Evolutionary conservation across 1,139 yeast species (phyloP).

Genomic region (Suhomyces guaymorum): DNA sequence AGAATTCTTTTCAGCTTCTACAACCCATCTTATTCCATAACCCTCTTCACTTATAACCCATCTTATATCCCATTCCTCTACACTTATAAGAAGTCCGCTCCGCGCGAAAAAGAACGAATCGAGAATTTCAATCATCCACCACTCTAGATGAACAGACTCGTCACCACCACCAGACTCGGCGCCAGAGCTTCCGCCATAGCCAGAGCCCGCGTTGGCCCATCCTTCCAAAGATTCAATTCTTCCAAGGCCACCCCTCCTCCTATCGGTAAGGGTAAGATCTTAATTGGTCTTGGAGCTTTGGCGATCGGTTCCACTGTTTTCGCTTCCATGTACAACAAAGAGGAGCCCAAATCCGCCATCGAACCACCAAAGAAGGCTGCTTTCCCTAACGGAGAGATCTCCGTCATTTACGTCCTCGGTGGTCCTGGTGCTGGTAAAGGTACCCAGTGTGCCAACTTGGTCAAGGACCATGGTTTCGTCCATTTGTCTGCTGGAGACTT

Average conservation of each 20-base stretch:
- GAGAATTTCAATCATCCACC: slow-evolving; percentile 4
- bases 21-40: no score
- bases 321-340: slow-evolving; percentile 46
- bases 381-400: slow-evolving; percentile 61
- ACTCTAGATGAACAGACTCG: slow-evolving; percentile 7
- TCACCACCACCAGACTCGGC: slow-evolving; percentile 4
- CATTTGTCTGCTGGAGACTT: slow-evolving; percentile 96
- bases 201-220: slow-evolving; percentile 3
- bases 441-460: slow-evolving; percentile 88
- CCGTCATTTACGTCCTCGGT: slow-evolving; percentile 86
- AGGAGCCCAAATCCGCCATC: slow-evolving; percentile 47
- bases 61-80: no score
- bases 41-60: no score
- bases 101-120: no score
- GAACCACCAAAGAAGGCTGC: slow-evolving; percentile 44
- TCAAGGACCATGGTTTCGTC: slow-evolving; percentile 74
- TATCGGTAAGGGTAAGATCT: slow-evolving; percentile 25
- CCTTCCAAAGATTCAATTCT: slow-evolving; percentile 20
- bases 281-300: slow-evolving; percentile 37
- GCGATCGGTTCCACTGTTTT: slow-evolving; percentile 51
- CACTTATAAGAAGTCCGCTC: no score
- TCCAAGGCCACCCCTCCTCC: slow-evolving; percentile 21
- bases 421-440: slow-evolving; percentile 97
- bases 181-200: neutral
- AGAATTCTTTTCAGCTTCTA: no score